Conservation (phyloP, 176 grass and related monocot genomes). For the Triticum turgidum region DNA sequence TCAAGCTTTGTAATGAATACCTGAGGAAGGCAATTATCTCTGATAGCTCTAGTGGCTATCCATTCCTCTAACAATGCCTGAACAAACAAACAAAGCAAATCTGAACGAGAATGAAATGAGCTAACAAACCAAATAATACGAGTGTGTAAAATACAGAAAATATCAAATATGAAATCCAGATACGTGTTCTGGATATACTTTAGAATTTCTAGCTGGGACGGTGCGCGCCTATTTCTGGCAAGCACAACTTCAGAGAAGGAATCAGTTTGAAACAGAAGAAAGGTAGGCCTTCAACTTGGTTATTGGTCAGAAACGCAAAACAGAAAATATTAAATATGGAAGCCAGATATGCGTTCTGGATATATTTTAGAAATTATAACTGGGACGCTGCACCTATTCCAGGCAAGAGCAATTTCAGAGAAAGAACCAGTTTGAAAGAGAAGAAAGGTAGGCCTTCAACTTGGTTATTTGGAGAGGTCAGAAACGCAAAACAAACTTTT, state of each 20-base stretch:
- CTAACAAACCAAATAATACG: slow-evolving; percentile 19
- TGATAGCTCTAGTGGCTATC: slow-evolving; percentile 78
- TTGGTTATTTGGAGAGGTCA: background rate
- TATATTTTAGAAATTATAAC: background rate
- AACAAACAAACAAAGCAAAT: slow-evolving; percentile 41
- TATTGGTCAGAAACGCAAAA: background rate
- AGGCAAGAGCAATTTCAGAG: slow-evolving; percentile 10
- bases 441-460: background rate
- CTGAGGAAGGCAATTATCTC: slow-evolving; percentile 77
- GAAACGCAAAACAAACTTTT: background rate
- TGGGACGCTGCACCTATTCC: background rate
- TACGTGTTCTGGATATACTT: background rate
- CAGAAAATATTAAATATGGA: background rate
- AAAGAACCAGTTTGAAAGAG: slow-evolving; percentile 5
- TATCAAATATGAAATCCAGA: background rate
- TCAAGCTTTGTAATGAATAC: slow-evolving; percentile 37
- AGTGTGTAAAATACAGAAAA: background rate
- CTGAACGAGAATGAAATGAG: slow-evolving; percentile 13
- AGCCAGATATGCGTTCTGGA: background rate
- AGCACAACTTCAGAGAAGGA: slow-evolving; percentile 15
- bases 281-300: background rate
- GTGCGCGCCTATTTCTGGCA: background rate
- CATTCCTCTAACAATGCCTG: slow-evolving; percentile 98
- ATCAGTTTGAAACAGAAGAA: slow-evolving; percentile 4
- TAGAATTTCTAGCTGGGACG: background rate